Evolutionary conservation across 2,329 filamentous ascomycete genomes (phyloP).

Genomic region (Esteya vermicola): DNA sequence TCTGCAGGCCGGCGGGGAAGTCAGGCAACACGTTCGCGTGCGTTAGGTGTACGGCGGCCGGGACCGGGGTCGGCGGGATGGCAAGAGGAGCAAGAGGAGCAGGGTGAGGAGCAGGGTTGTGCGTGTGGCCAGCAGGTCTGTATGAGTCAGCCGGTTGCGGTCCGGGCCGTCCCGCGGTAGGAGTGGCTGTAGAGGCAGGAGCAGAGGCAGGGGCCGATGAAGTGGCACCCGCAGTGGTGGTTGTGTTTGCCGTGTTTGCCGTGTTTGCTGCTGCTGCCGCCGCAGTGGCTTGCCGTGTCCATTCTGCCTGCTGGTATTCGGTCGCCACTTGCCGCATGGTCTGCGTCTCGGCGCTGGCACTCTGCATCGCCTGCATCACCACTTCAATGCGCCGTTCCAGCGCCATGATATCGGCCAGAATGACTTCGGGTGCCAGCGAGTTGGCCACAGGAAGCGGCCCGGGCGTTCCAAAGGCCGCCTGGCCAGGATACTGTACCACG

Average conservation of each 20-base stretch:
- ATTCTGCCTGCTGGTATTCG: conserved; percentile 53
- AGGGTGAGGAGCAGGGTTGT: conserved; percentile 9
- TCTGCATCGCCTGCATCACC: conserved; percentile 40
- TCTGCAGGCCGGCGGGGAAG: conserved; percentile 47
- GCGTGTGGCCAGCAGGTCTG: too few relatives aligned
- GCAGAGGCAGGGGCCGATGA: background rate
- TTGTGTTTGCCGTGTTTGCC: background rate
- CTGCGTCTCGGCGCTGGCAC: conserved; percentile 53
- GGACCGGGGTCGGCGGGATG: too few relatives aligned
- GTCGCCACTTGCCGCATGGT: conserved; percentile 51
- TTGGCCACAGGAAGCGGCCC: background rate
- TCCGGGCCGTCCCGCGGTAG: too few relatives aligned
- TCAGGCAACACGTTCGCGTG: conserved; percentile 32
- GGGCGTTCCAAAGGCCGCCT: conserved; percentile 3
- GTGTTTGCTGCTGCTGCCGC: background rate
- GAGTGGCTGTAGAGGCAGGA: background rate
- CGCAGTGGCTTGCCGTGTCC: conserved; percentile 19
- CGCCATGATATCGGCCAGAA: conserved; percentile 47
- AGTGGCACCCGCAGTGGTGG: too few relatives aligned
- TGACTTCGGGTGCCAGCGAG: conserved; percentile 18
- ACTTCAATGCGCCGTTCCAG: conserved; percentile 59
- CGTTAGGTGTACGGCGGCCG: conserved; percentile 24
- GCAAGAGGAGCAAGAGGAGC: too few relatives aligned
- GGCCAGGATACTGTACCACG: background rate
- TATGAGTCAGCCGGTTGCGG: too few relatives aligned